A percentile compares a stretch with the other conserved stretches of the same genome.
Conservation (phyloP, 2,329 filamentous ascomycete species). For the Botryosphaeria dothidea region DNA sequence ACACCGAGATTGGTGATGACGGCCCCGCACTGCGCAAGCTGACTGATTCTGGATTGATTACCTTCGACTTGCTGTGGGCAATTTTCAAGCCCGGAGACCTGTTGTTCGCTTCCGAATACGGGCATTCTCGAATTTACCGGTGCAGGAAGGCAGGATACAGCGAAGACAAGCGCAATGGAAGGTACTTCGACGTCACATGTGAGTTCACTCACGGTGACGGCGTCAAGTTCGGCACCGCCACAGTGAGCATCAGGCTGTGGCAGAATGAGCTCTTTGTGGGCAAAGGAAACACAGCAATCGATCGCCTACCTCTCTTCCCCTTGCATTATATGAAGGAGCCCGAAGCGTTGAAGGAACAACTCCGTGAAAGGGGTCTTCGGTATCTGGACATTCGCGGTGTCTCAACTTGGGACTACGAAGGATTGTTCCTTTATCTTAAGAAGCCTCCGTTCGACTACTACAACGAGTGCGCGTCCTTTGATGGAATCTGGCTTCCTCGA, state of each 20-base stretch:
- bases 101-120: conserved; percentile 29
- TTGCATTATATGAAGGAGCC: conserved; percentile 14
- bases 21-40: conserved; percentile 21
- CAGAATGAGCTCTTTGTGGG: conserved; percentile 22
- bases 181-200: conserved; percentile 29
- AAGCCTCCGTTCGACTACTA: conserved; percentile 24
- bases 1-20: conserved; percentile 23
- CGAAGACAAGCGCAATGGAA: conserved; percentile 24
- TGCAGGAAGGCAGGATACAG: conserved; percentile 32
- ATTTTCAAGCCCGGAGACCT: conserved; percentile 29
- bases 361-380: conserved; percentile 22
- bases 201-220: conserved; percentile 39
- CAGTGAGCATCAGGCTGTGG: conserved; percentile 19
- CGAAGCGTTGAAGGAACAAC: conserved; percentile 17
- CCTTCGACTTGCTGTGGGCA: conserved; percentile 25
- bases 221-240: conserved; percentile 26
- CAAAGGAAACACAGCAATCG: conserved; percentile 18
- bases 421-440: conserved; percentile 25
- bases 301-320: conserved; percentile 15
- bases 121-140: conserved; percentile 31
- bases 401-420: conserved; percentile 25
- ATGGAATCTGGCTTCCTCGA: conserved; percentile 23
- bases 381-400: conserved; percentile 23
- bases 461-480: conserved; percentile 20
- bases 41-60: conserved; percentile 21